A percentile compares a stretch with the other conserved stretches of the same genome.
Evolutionary conservation across 352 stramenopile species (phyloP).

Genomic region (Globisporangium barbulae): DNA sequence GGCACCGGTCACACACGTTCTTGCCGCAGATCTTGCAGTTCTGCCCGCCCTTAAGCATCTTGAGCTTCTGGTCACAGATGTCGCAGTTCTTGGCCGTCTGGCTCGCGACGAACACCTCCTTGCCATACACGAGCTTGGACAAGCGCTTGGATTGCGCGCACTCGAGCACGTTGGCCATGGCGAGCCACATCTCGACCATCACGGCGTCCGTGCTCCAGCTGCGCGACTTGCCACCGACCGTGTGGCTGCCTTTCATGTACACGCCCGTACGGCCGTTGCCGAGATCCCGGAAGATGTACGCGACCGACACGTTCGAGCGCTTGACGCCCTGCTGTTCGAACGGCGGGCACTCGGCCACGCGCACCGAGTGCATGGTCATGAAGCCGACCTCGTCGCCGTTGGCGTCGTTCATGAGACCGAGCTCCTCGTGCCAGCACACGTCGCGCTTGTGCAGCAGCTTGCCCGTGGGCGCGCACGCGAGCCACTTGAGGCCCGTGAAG

Average conservation of each 20-base stretch:
- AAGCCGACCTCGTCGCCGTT: conserved; percentile 58
- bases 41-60: conserved; percentile 40
- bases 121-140: conserved; percentile 45
- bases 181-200: conserved; percentile 61
- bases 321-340: conserved; percentile 56
- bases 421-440: conserved; percentile 62
- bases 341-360: conserved; percentile 46
- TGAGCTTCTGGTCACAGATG: conserved; percentile 61
- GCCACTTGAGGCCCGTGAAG: conserved; percentile 63
- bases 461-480: conserved; percentile 36
- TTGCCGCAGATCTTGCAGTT: conserved; percentile 70
- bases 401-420: conserved; percentile 43
- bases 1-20: conserved; percentile 65
- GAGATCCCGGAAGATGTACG: conserved; percentile 59
- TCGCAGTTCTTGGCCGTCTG: conserved; percentile 53
- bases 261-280: conserved; percentile 47
- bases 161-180: conserved; percentile 45
- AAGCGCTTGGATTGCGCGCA: conserved; percentile 59
- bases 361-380: conserved; percentile 55
- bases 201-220: conserved; percentile 54
- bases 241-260: conserved; percentile 62
- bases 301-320: conserved; percentile 48
- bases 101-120: conserved; percentile 47
- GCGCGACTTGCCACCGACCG: conserved; percentile 48
- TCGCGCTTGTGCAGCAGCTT: conserved; percentile 68